Conservation (phyloP, 2,329 filamentous ascomycete genomes). For the Apiospora sp. region DNA sequence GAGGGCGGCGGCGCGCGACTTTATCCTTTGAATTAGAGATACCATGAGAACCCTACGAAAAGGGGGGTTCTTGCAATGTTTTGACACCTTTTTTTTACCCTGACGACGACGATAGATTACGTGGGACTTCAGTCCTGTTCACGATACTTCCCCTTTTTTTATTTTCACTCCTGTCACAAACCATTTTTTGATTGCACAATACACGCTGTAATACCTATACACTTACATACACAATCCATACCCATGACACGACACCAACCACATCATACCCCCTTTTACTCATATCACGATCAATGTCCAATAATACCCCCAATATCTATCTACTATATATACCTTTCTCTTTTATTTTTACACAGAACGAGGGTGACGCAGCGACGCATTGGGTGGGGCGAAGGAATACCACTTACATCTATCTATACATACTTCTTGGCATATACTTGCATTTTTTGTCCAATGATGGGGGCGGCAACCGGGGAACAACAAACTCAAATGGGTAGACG, state of each 20-base stretch:
- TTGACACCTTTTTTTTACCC: constrained; percentile 3
- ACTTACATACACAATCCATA: constrained; percentile 6
- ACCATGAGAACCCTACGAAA: constrained; percentile 20
- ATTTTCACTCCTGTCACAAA: neutral
- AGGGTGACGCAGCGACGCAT: constrained; percentile 10
- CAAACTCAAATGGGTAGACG: constrained; percentile 1
- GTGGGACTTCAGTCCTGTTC: constrained; percentile 2
- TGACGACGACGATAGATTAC: constrained; percentile 11
- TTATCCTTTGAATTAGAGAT: constrained; percentile 22
- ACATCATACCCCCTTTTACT: neutral
- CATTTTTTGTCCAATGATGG: neutral
- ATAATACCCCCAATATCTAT: constrained; percentile 3
- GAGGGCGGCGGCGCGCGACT: constrained; percentile 18
- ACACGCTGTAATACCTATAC: constrained; percentile 22
- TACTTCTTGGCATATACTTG: neutral
- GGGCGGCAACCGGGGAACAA: neutral
- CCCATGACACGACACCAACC: constrained; percentile 19
- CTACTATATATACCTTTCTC: neutral
- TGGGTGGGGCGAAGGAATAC: neutral
- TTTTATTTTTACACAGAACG: neutral
- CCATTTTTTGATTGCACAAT: neutral
- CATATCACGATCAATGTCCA: constrained; percentile 10
- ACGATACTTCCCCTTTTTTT: neutral
- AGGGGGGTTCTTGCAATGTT: constrained; percentile 21
- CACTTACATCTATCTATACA: neutral